Conservation (phyloP, 2,329 filamentous ascomycete species). For the Exophiala dermatitidis region DNA sequence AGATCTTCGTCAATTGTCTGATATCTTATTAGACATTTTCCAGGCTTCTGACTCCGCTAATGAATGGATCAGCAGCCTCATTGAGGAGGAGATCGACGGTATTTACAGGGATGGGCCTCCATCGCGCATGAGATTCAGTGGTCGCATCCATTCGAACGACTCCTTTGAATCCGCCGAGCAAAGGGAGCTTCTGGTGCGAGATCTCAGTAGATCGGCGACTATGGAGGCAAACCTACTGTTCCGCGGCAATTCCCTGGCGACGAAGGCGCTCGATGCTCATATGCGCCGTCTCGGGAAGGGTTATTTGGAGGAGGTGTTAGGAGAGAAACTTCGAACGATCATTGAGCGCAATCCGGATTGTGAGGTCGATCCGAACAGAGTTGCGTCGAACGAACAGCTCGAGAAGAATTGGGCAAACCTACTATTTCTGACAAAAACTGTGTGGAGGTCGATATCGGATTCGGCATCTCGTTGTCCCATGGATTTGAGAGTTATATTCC, state of each 20-base stretch:
- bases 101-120: slow-evolving; percentile 72
- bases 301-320: slow-evolving; percentile 79
- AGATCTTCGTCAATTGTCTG: slow-evolving; percentile 28
- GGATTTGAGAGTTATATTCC: slow-evolving; percentile 76
- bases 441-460: slow-evolving; percentile 75
- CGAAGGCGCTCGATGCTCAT: slow-evolving; percentile 86
- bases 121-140: slow-evolving; percentile 54
- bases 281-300: slow-evolving; percentile 93
- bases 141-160: slow-evolving; percentile 57
- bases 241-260: slow-evolving; percentile 86
- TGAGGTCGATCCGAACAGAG: slow-evolving; percentile 84
- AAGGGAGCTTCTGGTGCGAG: slow-evolving; percentile 54
- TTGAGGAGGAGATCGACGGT: slow-evolving; percentile 96
- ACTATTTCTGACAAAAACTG: slow-evolving; percentile 66
- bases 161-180: slow-evolving; percentile 51
- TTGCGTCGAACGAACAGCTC: slow-evolving; percentile 61
- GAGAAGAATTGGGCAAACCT: slow-evolving; percentile 76
- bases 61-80: slow-evolving; percentile 87
- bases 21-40: slow-evolving; percentile 65
- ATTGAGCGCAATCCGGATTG: slow-evolving; percentile 86
- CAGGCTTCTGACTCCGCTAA: slow-evolving; percentile 78
- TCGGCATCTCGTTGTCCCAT: slow-evolving; percentile 70
- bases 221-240: slow-evolving; percentile 90
- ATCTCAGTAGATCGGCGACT: slow-evolving; percentile 58
- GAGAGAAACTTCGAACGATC: slow-evolving; percentile 80